Evolutionary conservation across 495 filamentous ascomycete species (phyloP).

Genomic region (Penicillium egyptiacum): DNA sequence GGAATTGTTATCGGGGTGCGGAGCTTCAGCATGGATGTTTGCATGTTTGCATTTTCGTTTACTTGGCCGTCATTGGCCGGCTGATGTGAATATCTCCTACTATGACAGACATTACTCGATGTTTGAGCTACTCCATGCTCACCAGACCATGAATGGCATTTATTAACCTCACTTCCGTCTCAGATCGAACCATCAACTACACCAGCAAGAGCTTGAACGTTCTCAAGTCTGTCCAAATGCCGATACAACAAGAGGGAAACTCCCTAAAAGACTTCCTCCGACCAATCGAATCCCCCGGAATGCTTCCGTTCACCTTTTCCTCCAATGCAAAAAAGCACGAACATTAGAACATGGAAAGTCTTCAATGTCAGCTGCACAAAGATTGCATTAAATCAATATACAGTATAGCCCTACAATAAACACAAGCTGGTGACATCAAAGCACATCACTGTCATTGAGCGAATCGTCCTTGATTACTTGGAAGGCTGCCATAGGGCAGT

Average conservation of each 20-base stretch:
- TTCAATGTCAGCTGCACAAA: neutral
- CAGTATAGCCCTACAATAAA: slow-evolving; percentile 2
- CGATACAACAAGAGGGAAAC: no score
- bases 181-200: no score
- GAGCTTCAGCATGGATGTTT: slow-evolving; percentile 2
- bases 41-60: neutral
- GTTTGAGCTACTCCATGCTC: no score
- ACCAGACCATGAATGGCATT: no score
- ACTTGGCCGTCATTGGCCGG: neutral
- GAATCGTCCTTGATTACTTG: slow-evolving; percentile 8
- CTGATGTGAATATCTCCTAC: neutral
- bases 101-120: no score
- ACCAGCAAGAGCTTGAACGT: no score
- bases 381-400: neutral
- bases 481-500: slow-evolving; percentile 1
- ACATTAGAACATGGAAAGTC: neutral
- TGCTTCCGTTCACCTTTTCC: no score
- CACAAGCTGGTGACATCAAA: slow-evolving; percentile 2
- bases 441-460: slow-evolving; percentile 15
- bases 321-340: neutral
- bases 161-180: no score
- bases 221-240: no score
- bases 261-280: no score
- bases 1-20: neutral
- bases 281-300: no score